These are phyloP conservation scores for Trichoderma afroharzianum DNA, from an alignment of 2,329 filamentous ascomycete genomes.

Conservation along the genomic window DNA sequence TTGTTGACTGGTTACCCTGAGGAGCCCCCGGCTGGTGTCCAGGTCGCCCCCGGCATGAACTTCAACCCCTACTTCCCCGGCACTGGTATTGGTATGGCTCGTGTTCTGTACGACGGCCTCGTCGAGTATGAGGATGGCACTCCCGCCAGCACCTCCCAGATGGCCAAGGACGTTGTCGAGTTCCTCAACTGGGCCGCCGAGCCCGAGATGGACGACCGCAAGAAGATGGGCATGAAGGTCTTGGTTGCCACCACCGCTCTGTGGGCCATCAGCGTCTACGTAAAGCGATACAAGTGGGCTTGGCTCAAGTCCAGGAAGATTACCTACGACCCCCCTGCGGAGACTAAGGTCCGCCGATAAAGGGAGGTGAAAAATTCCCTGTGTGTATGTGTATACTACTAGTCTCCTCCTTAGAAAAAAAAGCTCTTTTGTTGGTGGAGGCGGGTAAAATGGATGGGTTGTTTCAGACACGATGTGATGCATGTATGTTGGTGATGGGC, in stretches of 20 bases:
- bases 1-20: slow-evolving; percentile 97
- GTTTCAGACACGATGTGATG: slow-evolving; percentile 29
- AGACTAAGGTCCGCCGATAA: slow-evolving; percentile 49
- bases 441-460: slow-evolving; percentile 36
- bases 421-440: slow-evolving; percentile 40
- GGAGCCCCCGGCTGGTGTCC: slow-evolving; percentile 84
- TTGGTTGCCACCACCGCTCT: slow-evolving; percentile 74
- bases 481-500: slow-evolving; percentile 27
- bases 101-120: slow-evolving; percentile 94
- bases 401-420: slow-evolving; percentile 40
- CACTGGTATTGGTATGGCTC: slow-evolving; percentile 97
- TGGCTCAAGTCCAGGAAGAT: slow-evolving; percentile 95
- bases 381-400: slow-evolving; percentile 37
- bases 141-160: slow-evolving; percentile 91
- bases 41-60: slow-evolving; percentile 86
- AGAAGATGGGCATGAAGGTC: slow-evolving; percentile 99
- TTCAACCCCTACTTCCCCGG: slow-evolving; percentile 99
- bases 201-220: slow-evolving; percentile 98
- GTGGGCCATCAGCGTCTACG: slow-evolving; percentile 87
- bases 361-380: slow-evolving; percentile 26
- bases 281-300: slow-evolving; percentile 99
- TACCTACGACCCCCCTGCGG: slow-evolving; percentile 73
- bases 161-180: slow-evolving; percentile 99
- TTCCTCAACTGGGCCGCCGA: slow-evolving; percentile 99
- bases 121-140: slow-evolving; percentile 98